Percentiles rank a stretch among this genome's conserved stretches.
Evolutionary conservation across 495 filamentous ascomycete species (phyloP).

Genomic region (Corynascus novoguineensis): DNA sequence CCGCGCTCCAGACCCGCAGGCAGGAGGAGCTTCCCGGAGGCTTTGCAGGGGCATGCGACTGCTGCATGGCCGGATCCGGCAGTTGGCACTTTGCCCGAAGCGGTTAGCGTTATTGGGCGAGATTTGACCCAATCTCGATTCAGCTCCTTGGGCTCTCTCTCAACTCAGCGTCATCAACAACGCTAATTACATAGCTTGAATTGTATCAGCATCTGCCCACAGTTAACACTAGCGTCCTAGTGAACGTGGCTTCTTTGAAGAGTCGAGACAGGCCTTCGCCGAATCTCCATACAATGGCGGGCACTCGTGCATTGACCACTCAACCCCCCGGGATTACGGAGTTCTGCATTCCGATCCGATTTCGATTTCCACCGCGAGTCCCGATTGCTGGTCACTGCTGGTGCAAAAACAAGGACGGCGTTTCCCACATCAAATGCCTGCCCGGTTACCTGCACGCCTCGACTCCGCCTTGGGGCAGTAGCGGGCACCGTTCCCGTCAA

Average conservation of each 20-base stretch:
- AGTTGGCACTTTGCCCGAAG: not conserved
- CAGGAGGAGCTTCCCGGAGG: constrained; percentile 3
- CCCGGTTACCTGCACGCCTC: not conserved
- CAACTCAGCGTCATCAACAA: too few species aligned
- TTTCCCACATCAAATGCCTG: too few species aligned
- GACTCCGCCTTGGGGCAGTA: not conserved
- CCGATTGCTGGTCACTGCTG: too few species aligned
- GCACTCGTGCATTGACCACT: constrained; percentile 1
- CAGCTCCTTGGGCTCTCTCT: too few species aligned
- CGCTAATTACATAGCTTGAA: too few species aligned
- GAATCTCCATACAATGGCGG: not conserved
- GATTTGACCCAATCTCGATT: not conserved
- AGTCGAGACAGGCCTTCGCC: too few species aligned
- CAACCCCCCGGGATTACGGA: too few species aligned
- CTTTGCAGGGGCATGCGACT: not conserved
- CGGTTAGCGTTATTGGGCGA: not conserved
- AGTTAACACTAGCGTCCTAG: too few species aligned
- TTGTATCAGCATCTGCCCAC: too few species aligned
- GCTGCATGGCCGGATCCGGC: constrained; percentile 2
- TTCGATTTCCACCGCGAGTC: not conserved
- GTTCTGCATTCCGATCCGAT: not conserved
- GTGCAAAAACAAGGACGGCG: constrained; percentile 3
- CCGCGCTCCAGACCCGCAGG: not conserved
- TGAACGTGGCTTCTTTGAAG: too few species aligned
- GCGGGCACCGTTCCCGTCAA: not conserved